A percentile compares a stretch with the other conserved stretches of the same genome.
Conservation (phyloP, 2,329 filamentous ascomycete species). For the Botryotinia narcissicola region DNA sequence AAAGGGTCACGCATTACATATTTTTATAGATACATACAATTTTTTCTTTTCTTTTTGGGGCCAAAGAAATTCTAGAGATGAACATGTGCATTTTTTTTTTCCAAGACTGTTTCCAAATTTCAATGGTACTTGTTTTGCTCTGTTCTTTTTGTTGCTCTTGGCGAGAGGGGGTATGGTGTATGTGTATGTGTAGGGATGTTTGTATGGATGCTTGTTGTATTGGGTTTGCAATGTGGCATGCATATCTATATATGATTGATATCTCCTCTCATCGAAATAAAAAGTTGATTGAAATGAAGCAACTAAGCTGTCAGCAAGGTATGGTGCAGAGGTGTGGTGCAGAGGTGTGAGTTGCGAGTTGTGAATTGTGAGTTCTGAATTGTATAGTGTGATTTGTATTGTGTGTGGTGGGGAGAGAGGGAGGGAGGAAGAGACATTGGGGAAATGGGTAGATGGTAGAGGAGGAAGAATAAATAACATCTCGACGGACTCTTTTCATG, state of each 20-base stretch:
- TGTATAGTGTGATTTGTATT: background rate
- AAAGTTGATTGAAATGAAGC: background rate
- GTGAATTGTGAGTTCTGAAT: background rate
- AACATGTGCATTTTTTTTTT: background rate
- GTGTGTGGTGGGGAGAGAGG: background rate
- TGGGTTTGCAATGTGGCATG: background rate
- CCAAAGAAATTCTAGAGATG: constrained; percentile 10
- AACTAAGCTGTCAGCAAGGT: too few species aligned
- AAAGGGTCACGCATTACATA: constrained; percentile 10
- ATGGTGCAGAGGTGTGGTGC: background rate
- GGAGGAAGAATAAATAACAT: too few species aligned
- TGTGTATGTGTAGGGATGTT: background rate
- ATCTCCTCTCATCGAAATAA: background rate
- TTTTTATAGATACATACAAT: constrained; percentile 15
- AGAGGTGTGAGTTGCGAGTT: background rate
- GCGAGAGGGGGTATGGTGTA: background rate
- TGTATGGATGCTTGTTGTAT: too few species aligned
- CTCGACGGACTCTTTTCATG: too few species aligned
- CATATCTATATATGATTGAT: background rate
- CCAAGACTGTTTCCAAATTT: background rate
- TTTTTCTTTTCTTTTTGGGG: background rate
- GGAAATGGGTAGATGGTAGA: background rate
- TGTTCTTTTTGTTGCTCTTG: background rate
- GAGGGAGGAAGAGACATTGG: background rate
- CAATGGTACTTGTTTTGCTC: background rate